A percentile compares a stretch with the other conserved stretches of the same genome.
Conservation (phyloP, 768 basidiomycete species). For the Psilocybe tampanensis region DNA sequence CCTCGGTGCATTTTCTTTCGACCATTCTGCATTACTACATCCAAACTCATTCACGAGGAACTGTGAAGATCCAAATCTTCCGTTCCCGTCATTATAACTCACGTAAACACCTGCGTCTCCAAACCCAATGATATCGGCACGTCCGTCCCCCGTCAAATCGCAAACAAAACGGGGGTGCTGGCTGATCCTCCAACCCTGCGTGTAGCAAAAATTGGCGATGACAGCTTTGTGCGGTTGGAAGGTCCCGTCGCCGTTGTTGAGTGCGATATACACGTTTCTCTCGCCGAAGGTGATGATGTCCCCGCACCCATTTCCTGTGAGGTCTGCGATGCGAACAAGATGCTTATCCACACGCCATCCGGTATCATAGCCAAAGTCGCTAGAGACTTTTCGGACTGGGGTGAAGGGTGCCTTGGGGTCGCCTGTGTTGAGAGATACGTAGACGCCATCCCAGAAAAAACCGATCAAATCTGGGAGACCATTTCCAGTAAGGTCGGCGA, state of each 20-base stretch:
- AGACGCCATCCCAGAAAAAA: background rate
- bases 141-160: background rate
- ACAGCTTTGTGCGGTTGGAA: background rate
- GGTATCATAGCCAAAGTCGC: background rate
- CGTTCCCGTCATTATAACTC: background rate
- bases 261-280: background rate
- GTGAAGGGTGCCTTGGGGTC: background rate
- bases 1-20: background rate
- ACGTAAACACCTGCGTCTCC: background rate
- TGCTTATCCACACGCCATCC: constrained; percentile 1
- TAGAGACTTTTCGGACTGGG: background rate
- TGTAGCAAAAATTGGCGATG: background rate
- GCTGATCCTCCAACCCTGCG: background rate
- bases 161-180: background rate
- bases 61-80: background rate
- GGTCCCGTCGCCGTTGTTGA: constrained; percentile 9
- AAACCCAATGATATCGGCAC: constrained; percentile 2
- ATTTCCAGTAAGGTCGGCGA: constrained; percentile 8
- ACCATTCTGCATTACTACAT: background rate
- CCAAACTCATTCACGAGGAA: background rate
- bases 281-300: constrained; percentile 11
- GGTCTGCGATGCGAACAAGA: constrained; percentile 5
- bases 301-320: constrained; percentile 5
- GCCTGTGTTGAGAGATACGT: constrained; percentile 9
- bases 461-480: constrained; percentile 4